Conservation (phyloP, 2,329 filamentous ascomycete genomes). For the Escovopsis sp. region DNA sequence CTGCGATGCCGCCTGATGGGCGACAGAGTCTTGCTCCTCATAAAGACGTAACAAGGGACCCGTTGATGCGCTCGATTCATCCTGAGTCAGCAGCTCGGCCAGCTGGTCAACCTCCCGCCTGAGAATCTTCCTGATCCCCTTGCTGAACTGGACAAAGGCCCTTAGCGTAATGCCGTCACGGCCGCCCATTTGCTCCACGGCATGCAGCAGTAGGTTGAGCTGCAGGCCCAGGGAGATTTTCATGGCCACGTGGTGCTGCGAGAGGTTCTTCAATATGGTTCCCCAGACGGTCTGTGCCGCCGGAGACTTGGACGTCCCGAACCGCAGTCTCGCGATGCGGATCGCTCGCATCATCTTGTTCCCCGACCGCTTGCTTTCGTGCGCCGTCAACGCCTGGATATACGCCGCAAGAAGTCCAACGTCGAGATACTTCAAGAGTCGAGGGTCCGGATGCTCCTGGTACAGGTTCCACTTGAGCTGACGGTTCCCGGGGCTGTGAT, state of each 20-base stretch:
- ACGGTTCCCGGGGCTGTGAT: slow-evolving; percentile 21
- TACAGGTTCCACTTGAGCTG: slow-evolving; percentile 9
- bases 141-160: slow-evolving; percentile 10
- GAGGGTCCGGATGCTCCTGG: slow-evolving; percentile 11
- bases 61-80: slow-evolving; percentile 2
- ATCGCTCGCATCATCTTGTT: slow-evolving; percentile 19
- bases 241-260: slow-evolving; percentile 15
- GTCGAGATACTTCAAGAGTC: slow-evolving; percentile 12
- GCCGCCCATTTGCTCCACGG: slow-evolving; percentile 15
- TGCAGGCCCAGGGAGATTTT: slow-evolving; percentile 16
- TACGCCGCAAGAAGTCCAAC: slow-evolving; percentile 34
- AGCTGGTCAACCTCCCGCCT: slow-evolving; percentile 13
- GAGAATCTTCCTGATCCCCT: slow-evolving; percentile 10
- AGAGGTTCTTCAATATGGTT: slow-evolving; percentile 19
- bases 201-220: slow-evolving; percentile 14
- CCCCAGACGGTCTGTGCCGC: slow-evolving; percentile 20
- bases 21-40: neutral
- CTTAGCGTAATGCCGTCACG: slow-evolving; percentile 10
- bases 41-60: slow-evolving; percentile 4
- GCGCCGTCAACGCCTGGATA: slow-evolving; percentile 21
- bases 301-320: slow-evolving; percentile 10
- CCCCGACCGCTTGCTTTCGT: slow-evolving; percentile 8
- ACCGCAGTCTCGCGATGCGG: slow-evolving; percentile 14
- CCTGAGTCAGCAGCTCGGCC: slow-evolving; percentile 6
- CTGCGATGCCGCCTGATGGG: slow-evolving; percentile 2